These are phyloP conservation scores for Ilyonectria destructans DNA, from an alignment of 2,329 filamentous ascomycete genomes.

Conservation along the genomic window DNA sequence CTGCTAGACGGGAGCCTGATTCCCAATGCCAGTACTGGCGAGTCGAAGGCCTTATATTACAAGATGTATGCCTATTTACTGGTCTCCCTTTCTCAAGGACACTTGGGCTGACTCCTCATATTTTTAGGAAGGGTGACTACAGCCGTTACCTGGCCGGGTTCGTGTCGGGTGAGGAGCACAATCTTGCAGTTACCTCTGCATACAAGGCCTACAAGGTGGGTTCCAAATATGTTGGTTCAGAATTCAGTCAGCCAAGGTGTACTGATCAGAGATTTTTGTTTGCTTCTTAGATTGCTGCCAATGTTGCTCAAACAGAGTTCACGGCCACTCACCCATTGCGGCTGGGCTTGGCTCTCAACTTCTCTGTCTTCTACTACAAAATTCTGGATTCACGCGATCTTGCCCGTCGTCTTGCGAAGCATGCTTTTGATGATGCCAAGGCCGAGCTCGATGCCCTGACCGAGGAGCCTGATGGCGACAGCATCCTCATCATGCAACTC, in stretches of 20 bases:
- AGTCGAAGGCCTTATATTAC: conserved; percentile 99
- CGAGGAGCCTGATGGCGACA: conserved; percentile 98
- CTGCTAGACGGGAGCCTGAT: conserved; percentile 95
- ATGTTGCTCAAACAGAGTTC: conserved; percentile 89
- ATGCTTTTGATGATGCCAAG: conserved; percentile 98
- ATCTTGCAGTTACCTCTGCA: conserved; percentile 87
- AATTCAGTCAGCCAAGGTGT: conserved; percentile 34
- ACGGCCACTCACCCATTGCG: conserved; percentile 98
- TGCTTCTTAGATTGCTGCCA: conserved; percentile 85
- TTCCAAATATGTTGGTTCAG: conserved; percentile 84
- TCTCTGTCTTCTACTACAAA: conserved; percentile 99
- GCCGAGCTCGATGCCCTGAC: conserved; percentile 98
- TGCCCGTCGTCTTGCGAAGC: conserved; percentile 98
- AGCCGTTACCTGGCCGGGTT: conserved; percentile 97
- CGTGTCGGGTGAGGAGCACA: conserved; percentile 91
- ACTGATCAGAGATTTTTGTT: conserved; percentile 18
- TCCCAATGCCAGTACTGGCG: conserved; percentile 94
- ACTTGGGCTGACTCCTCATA: conserved; percentile 21
- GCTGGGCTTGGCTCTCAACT: conserved; percentile 97
- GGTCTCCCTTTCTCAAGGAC: conserved; percentile 16
- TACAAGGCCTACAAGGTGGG: conserved; percentile 73
- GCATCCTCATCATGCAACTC: conserved; percentile 99
- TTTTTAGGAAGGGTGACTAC: conserved; percentile 92
- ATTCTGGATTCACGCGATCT: conserved; percentile 98
- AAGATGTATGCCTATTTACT: conserved; percentile 86